Evolutionary conservation across 306 rosid genomes (phyloP).

Genomic region (Nissolia schottii): DNA sequence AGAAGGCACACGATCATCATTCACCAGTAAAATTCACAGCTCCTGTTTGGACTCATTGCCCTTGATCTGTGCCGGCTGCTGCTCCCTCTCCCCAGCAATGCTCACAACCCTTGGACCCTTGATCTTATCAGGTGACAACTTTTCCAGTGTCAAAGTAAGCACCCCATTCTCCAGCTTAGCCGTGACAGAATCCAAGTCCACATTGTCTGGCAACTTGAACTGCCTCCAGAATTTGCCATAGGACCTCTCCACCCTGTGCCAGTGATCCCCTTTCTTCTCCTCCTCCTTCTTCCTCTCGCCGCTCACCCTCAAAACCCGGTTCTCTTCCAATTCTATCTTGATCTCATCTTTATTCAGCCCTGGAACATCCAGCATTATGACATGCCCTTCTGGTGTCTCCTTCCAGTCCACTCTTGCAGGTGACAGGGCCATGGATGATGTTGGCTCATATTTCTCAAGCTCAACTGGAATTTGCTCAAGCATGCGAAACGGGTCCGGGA

Average conservation of each 20-base stretch:
- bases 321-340: conserved; percentile 51
- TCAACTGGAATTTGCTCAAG: conserved; percentile 56
- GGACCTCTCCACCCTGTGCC: conserved; percentile 60
- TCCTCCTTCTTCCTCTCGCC: conserved; percentile 61
- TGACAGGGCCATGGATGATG: conserved; percentile 21
- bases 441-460: conserved; percentile 34
- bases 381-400: conserved; percentile 54
- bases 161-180: conserved; percentile 57
- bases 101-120: conserved; percentile 46
- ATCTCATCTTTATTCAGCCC: conserved; percentile 50
- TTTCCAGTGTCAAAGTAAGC: conserved; percentile 45
- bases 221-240: conserved; percentile 65
- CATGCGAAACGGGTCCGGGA: conserved; percentile 45
- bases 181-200: conserved; percentile 50
- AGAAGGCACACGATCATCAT: not conserved
- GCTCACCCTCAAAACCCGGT: conserved; percentile 46
- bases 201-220: conserved; percentile 50
- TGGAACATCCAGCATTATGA: conserved; percentile 55
- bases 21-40: conserved; percentile 29
- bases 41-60: conserved; percentile 39
- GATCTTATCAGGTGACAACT: conserved; percentile 51
- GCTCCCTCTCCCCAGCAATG: conserved; percentile 40
- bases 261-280: conserved; percentile 48
- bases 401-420: conserved; percentile 59
- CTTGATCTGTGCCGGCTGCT: conserved; percentile 25